Conservation (phyloP, 2,329 filamentous ascomycete species). For the Penicillium nordicum region DNA sequence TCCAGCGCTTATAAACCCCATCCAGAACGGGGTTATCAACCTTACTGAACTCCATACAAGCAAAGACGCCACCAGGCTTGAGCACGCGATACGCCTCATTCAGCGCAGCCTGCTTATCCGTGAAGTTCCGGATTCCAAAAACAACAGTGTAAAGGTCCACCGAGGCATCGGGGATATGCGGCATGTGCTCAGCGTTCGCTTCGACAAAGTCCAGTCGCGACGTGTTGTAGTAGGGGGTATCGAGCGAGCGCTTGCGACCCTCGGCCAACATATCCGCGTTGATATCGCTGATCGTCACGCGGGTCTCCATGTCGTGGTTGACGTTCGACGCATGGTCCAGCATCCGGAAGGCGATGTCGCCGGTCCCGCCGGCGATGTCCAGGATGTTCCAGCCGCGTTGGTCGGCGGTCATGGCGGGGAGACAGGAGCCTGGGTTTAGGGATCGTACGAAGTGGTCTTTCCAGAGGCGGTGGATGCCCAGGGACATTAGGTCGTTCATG, state of each 20-base stretch:
- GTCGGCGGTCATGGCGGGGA: slow-evolving; percentile 35
- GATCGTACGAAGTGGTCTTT: slow-evolving; percentile 94
- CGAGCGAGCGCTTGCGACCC: slow-evolving; percentile 71
- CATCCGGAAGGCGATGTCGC: slow-evolving; percentile 96
- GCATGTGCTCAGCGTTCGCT: slow-evolving; percentile 80
- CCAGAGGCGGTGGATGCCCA: slow-evolving; percentile 95
- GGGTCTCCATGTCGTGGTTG: slow-evolving; percentile 74
- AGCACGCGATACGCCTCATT: slow-evolving; percentile 81
- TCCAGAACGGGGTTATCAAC: slow-evolving; percentile 76
- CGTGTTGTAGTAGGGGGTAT: slow-evolving; percentile 57
- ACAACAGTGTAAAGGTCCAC: slow-evolving; percentile 96
- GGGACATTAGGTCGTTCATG: slow-evolving; percentile 99
- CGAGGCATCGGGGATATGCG: slow-evolving; percentile 62
- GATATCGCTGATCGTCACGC: slow-evolving; percentile 91
- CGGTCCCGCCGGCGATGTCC: slow-evolving; percentile 94
- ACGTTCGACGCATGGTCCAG: slow-evolving; percentile 80
- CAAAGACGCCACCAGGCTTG: slow-evolving; percentile 92
- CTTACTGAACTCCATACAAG: slow-evolving; percentile 92
- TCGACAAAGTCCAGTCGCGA: slow-evolving; percentile 69
- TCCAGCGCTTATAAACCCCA: slow-evolving; percentile 90
- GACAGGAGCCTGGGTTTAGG: slow-evolving; percentile 72
- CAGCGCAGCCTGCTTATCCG: slow-evolving; percentile 79
- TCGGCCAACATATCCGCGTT: slow-evolving; percentile 93
- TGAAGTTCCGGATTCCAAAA: slow-evolving; percentile 97
- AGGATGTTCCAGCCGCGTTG: slow-evolving; percentile 68